Conservation (phyloP, 306 rosid species). For the Vigna radiata region DNA sequence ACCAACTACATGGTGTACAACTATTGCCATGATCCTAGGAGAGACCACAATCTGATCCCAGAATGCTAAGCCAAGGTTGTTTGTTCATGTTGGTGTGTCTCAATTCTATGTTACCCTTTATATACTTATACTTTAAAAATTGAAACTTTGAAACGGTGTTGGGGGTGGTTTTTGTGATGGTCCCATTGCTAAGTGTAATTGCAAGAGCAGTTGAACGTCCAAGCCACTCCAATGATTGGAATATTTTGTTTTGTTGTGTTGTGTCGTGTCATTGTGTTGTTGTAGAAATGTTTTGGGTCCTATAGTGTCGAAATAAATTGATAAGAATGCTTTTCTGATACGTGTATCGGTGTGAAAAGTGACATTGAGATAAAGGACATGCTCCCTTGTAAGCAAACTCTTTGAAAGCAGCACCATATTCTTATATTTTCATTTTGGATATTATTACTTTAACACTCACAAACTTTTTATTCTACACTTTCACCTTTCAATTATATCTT, state of each 20-base stretch:
- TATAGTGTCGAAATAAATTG: conserved; percentile 37
- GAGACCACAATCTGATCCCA: conserved; percentile 77
- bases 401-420: conserved; percentile 22
- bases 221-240: conserved; percentile 46
- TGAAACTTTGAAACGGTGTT: not conserved
- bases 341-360: conserved; percentile 35
- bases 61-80: conserved; percentile 58
- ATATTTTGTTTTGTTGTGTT: conserved; percentile 47
- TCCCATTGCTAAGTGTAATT: conserved; percentile 50
- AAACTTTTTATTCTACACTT: no score
- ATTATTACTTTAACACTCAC: no score
- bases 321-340: conserved; percentile 35
- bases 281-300: conserved; percentile 30
- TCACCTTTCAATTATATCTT: no score
- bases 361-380: conserved; percentile 23
- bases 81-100: not conserved
- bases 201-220: conserved; percentile 62
- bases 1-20: conserved; percentile 74
- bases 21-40: conserved; percentile 80
- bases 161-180: conserved; percentile 67
- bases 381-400: conserved; percentile 27
- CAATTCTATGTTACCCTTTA: conserved; percentile 15
- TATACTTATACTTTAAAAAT: not conserved
- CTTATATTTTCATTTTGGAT: not conserved
- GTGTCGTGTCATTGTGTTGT: conserved; percentile 17